phyloP scores from a whole-genome alignment of 176 grass and related monocot species.

The Guadua angustifolia region DNA sequence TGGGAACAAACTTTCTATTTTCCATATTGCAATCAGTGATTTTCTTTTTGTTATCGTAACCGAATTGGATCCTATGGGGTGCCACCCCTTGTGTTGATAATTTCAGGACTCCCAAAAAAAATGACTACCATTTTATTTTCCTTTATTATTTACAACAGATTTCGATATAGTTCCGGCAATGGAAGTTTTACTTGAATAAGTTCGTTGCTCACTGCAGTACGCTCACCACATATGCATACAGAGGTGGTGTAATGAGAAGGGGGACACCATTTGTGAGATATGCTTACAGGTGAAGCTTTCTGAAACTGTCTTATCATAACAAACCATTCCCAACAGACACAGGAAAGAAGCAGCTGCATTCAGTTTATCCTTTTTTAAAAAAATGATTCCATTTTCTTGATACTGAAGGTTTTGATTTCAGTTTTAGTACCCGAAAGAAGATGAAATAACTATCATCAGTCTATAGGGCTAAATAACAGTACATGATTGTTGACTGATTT shows the following conservation, averaged over 20 bases:
- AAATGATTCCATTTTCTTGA: neutral
- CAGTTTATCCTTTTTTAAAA: neutral
- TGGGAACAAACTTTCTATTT: neutral
- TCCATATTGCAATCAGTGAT: no score
- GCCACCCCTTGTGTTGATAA: neutral
- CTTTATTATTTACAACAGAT: neutral
- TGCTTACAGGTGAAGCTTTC: conserved; percentile 76
- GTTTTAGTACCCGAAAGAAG: neutral
- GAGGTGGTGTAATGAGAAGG: conserved; percentile 91
- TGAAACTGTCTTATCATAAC: conserved; percentile 15
- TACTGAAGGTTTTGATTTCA: conserved; percentile 7
- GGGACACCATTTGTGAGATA: conserved; percentile 81
- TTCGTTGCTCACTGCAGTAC: conserved; percentile 58
- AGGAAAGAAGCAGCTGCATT: conserved; percentile 23
- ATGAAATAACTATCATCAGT: neutral
- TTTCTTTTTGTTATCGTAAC: neutral
- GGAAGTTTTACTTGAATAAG: conserved; percentile 26
- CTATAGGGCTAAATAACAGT: neutral
- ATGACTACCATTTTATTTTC: neutral
- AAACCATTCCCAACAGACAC: conserved; percentile 22
- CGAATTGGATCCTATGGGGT: neutral
- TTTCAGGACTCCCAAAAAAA: neutral
- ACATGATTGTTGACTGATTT: conserved; percentile 20
- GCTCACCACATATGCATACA: conserved; percentile 82
- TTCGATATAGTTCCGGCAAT: neutral